Evolutionary conservation across 2,329 filamentous ascomycete genomes (phyloP).

Genomic region (Fusarium avenaceum): DNA sequence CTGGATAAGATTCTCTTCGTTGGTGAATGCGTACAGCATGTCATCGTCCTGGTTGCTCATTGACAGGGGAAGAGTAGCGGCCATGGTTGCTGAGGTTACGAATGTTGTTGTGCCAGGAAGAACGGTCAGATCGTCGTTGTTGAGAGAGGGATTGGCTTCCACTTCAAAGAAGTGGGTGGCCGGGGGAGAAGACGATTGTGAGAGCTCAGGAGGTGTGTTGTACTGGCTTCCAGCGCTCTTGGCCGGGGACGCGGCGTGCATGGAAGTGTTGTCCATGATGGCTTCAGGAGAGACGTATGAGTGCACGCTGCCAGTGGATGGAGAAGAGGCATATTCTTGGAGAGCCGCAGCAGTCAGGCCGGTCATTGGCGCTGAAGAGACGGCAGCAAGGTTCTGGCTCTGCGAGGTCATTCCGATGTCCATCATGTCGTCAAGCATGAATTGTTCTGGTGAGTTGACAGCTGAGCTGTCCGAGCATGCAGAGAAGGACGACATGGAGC

Average conservation of each 20-base stretch:
- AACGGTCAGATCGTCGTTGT: conserved; percentile 50
- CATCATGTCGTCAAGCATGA: conserved; percentile 64
- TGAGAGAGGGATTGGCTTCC: conserved; percentile 56
- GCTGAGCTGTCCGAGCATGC: conserved; percentile 70
- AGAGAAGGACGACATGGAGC: conserved; percentile 67
- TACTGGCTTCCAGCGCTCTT: conserved; percentile 66
- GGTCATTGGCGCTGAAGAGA: conserved; percentile 63
- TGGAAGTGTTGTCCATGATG: conserved; percentile 56
- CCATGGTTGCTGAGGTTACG: conserved; percentile 52
- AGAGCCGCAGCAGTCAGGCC: conserved; percentile 52
- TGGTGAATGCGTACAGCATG: conserved; percentile 59
- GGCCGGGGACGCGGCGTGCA: conserved; percentile 62
- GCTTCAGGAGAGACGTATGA: conserved; percentile 64
- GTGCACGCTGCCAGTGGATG: conserved; percentile 55
- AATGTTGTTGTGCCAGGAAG: conserved; percentile 52
- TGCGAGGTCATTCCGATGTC: conserved; percentile 56
- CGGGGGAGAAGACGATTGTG: conserved; percentile 71
- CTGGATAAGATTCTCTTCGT: conserved; percentile 59
- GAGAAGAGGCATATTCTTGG: conserved; percentile 56
- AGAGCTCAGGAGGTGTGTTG: conserved; percentile 71
- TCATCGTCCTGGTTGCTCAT: conserved; percentile 61
- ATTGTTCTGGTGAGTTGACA: conserved; percentile 66
- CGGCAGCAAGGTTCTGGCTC: conserved; percentile 51
- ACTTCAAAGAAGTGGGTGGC: conserved; percentile 63
- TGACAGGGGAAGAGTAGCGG: conserved; percentile 51